Percentiles rank a stretch among this genome's conserved stretches.
These are phyloP conservation scores for Leccinum solheimii DNA, from an alignment of 1,284 basidiomycete species.

Conservation along the genomic window DNA sequence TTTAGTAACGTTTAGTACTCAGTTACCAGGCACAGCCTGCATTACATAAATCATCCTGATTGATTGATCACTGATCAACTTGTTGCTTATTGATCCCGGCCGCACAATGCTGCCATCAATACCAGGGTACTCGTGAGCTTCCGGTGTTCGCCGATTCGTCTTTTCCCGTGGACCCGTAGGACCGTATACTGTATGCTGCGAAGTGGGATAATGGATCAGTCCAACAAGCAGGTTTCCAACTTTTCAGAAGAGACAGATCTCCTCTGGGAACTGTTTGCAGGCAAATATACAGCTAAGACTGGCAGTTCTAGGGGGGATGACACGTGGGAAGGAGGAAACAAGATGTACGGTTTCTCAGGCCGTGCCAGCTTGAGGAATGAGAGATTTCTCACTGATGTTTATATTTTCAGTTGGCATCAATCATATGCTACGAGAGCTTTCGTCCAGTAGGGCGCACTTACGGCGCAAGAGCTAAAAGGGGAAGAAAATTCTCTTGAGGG, in stretches of 20 bases:
- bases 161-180: neutral
- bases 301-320: neutral
- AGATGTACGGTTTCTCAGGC: neutral
- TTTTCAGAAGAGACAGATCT: neutral
- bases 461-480: conserved; percentile 6
- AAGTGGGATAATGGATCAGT: neutral
- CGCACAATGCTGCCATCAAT: neutral
- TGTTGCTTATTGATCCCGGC: neutral
- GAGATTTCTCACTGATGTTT: conserved; percentile 2
- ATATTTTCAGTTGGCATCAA: neutral
- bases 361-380: neutral
- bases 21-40: neutral
- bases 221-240: neutral
- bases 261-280: neutral
- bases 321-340: neutral
- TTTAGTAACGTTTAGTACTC: no score
- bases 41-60: neutral
- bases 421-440: neutral
- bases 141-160: neutral
- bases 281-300: neutral
- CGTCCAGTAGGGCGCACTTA: neutral
- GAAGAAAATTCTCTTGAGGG: neutral
- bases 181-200: neutral
- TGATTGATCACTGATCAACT: neutral
- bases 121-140: neutral